Conservation (phyloP, 1,284 basidiomycete species). For the Moesziomyces sp. region DNA sequence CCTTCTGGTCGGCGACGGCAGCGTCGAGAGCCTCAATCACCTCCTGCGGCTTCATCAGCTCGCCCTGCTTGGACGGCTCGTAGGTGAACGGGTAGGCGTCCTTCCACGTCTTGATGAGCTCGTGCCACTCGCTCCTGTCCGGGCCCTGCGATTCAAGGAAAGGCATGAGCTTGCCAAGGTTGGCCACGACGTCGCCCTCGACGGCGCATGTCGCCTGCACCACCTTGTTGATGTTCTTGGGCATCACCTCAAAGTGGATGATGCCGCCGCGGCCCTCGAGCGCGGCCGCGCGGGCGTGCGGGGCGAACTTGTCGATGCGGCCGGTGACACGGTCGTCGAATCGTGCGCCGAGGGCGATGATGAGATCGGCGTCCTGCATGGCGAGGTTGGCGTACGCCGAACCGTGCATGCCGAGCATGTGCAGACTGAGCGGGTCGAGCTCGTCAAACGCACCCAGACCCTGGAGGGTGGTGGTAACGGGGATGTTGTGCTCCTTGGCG, state of each 20-base stretch:
- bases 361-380: conserved; percentile 96
- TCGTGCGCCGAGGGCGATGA: conserved; percentile 93
- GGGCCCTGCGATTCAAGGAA: conserved; percentile 67
- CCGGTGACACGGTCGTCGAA: conserved; percentile 99
- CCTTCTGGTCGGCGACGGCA: conserved; percentile 77
- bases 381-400: conserved; percentile 96
- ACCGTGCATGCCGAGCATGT: conserved; percentile 99
- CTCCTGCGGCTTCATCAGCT: conserved; percentile 93
- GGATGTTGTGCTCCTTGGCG: conserved; percentile 87
- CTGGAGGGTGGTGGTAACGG: conserved; percentile 95
- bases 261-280: conserved; percentile 89
- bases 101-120: conserved; percentile 84
- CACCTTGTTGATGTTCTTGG: conserved; percentile 99
- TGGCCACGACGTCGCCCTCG: conserved; percentile 89
- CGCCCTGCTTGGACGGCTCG: conserved; percentile 75
- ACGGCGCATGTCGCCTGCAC: conserved; percentile 93
- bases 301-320: conserved; percentile 88
- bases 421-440: conserved; percentile 80
- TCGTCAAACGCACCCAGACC: conserved; percentile 97
- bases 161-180: conserved; percentile 83
- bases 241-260: conserved; percentile 98
- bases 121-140: conserved; percentile 76
- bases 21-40: conserved; percentile 89
- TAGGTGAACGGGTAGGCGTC: conserved; percentile 89
- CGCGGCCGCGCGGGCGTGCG: conserved; percentile 87